Evolutionary conservation across 805 yeast genomes (phyloP).

Genomic region (Grigorovia humatica): DNA sequence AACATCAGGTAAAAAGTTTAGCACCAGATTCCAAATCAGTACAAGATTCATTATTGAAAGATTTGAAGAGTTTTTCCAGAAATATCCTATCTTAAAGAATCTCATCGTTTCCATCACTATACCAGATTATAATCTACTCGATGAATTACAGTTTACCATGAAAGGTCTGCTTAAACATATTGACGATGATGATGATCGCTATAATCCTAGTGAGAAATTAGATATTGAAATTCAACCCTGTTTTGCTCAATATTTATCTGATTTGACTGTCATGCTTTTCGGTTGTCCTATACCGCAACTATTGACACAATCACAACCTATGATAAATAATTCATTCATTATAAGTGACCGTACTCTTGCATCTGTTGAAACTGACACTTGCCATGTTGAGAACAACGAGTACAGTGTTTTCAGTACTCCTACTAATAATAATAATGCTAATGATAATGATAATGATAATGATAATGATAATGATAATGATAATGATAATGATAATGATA

Average conservation of each 20-base stretch:
- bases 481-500: too few species aligned
- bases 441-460: neutral
- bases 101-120: constrained; percentile 6
- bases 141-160: neutral
- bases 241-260: neutral
- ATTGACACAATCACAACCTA: neutral
- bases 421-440: neutral
- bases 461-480: too few species aligned
- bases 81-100: constrained; percentile 2
- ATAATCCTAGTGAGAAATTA: neutral
- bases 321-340: neutral
- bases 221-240: neutral
- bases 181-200: too few species aligned
- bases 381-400: too few species aligned
- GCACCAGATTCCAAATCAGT: neutral
- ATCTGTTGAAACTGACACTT: too few species aligned
- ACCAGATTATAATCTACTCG: neutral
- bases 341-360: too few species aligned
- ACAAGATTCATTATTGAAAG: neutral
- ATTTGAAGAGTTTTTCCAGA: constrained; percentile 2
- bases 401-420: too few species aligned
- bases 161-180: neutral
- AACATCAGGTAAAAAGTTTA: neutral
- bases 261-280: neutral
- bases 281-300: neutral